Percentiles rank a stretch among this genome's conserved stretches.
These are phyloP conservation scores for Wickerhamomyces hampshirensis DNA, from an alignment of 805 yeast species.

Conservation along the genomic window DNA sequence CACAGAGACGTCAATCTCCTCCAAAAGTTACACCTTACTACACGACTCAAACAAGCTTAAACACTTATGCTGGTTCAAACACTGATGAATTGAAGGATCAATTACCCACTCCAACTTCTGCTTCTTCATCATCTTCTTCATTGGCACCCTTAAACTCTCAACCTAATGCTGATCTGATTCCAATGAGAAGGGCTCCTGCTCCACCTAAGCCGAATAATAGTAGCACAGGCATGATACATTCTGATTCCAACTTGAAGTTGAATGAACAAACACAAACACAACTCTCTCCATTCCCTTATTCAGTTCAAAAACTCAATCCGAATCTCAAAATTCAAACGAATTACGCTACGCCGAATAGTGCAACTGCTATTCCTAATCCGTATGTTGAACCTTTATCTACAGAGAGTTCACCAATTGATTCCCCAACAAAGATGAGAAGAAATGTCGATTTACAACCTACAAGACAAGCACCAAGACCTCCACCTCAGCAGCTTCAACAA, in stretches of 20 bases:
- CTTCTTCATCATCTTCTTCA: not conserved
- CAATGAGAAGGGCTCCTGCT: constrained; percentile 52
- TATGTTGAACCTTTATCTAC: constrained; percentile 12
- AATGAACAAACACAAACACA: constrained; percentile 39
- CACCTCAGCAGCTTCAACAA: constrained; percentile 22
- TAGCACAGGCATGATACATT: constrained; percentile 5
- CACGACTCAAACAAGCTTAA: constrained; percentile 9
- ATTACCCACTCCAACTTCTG: constrained; percentile 2
- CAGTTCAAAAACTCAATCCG: constrained; percentile 23
- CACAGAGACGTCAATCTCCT: constrained; percentile 38
- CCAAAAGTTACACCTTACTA: constrained; percentile 29
- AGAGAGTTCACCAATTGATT: constrained; percentile 10
- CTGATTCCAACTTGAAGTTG: constrained; percentile 6
- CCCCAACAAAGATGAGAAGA: constrained; percentile 9
- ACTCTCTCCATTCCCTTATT: constrained; percentile 34
- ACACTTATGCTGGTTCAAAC: constrained; percentile 2
- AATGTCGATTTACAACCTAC: constrained; percentile 20
- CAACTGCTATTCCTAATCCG: constrained; percentile 19
- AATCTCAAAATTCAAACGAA: constrained; percentile 29
- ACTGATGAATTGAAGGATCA: constrained; percentile 3
- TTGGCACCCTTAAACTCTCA: constrained; percentile 1
- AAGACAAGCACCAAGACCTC: constrained; percentile 27
- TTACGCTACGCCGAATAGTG: constrained; percentile 6
- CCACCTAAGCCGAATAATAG: constrained; percentile 33
- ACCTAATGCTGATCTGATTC: constrained; percentile 32